Evolutionary conservation across 129 eudicot genomes (phyloP).

Genomic region (Lactuca sativa): DNA sequence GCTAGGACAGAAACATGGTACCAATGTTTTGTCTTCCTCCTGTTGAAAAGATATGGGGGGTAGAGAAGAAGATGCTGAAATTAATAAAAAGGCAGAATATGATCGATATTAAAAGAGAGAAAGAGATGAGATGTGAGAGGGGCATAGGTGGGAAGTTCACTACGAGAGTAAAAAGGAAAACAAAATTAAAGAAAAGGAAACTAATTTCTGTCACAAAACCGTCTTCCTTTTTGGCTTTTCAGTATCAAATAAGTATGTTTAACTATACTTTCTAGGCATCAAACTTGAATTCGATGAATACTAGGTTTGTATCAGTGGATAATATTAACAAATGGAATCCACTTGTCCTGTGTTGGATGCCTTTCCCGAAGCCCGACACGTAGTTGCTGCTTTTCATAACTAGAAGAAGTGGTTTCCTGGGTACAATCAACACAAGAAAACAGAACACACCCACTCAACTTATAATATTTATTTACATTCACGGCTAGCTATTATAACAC

Average conservation of each 20-base stretch:
- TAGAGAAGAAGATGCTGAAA: constrained; percentile 18
- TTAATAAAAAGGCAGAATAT: constrained; percentile 10
- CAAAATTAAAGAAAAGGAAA: constrained; percentile 13
- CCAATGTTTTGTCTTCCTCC: background rate
- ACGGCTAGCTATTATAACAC: background rate
- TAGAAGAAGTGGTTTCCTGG: background rate
- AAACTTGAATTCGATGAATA: constrained; percentile 20
- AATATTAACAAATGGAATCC: background rate
- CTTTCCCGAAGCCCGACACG: constrained; percentile 5
- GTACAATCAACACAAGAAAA: constrained; percentile 10
- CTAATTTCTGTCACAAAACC: constrained; percentile 6
- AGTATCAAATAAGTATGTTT: background rate
- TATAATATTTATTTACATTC: background rate
- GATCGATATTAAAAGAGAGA: constrained; percentile 24
- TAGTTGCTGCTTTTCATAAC: constrained; percentile 13
- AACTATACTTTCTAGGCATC: constrained; percentile 4
- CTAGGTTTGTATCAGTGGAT: constrained; percentile 11
- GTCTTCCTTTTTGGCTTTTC: background rate
- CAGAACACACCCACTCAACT: constrained; percentile 11
- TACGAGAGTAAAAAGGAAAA: constrained; percentile 22
- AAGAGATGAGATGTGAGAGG: constrained; percentile 22
- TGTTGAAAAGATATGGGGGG: constrained; percentile 11
- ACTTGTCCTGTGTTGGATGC: background rate
- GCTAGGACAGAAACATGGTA: background rate
- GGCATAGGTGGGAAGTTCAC: constrained; percentile 24